phyloP scores from a whole-genome alignment of 768 basidiomycete species.

The Trametopsis cervina region DNA sequence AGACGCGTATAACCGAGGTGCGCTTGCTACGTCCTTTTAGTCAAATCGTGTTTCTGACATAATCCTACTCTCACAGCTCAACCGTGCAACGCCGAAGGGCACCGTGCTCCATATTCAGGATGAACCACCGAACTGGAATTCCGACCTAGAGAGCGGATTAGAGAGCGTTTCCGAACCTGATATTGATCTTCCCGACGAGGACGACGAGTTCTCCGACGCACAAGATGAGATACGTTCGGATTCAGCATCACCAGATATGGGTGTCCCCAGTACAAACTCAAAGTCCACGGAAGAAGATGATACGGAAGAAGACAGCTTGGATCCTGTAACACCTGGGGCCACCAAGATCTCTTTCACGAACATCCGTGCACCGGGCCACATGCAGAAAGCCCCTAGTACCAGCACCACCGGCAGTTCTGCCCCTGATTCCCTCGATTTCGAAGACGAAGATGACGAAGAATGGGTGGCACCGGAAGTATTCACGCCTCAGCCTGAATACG shows the following conservation, averaged over 20 bases:
- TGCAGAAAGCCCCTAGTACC: conserved; percentile 14
- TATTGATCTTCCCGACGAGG: conserved; percentile 52
- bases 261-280: conserved; percentile 22
- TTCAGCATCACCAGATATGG: conserved; percentile 32
- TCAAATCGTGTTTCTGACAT: conserved; percentile 1
- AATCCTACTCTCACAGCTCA: conserved; percentile 29
- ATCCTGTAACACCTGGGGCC: conserved; percentile 64
- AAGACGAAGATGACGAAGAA: conserved; percentile 40
- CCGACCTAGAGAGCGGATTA: conserved; percentile 69
- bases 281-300: conserved; percentile 45
- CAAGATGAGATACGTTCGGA: conserved; percentile 16
- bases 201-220: conserved; percentile 47
- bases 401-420: conserved; percentile 24
- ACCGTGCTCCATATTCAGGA: conserved; percentile 80
- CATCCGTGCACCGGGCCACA: conserved; percentile 11
- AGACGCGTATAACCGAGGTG: conserved; percentile 65
- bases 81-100: conserved; percentile 36
- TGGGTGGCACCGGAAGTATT: conserved; percentile 57
- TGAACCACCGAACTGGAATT: conserved; percentile 80
- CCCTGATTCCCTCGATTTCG: conserved; percentile 30
- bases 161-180: conserved; percentile 80
- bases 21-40: conserved; percentile 23
- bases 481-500: conserved; percentile 10
- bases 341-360: conserved; percentile 22
- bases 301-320: conserved; percentile 67